Evolutionary conservation across 257 asterid genomes (phyloP), one percentile per base, ranked within the genome.

Genomic region (Solanum virginianum): DNA sequence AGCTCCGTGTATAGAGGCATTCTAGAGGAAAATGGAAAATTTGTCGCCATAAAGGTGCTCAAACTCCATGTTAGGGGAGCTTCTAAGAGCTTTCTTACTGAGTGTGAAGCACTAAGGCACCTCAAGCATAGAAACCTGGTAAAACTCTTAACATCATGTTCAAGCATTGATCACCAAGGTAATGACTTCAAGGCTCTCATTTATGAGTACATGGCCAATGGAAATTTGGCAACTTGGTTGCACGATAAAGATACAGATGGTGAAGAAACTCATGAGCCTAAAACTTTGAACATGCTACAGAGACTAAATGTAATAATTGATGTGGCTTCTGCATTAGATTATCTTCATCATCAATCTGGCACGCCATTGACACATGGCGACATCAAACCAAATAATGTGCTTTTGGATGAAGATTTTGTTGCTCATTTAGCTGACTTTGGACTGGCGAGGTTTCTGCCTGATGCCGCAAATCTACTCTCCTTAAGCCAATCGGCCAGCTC

Each of bases 371-470:
- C 87, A 72, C 90, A 88, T 13, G 41, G 88, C 15, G 89, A 88
- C 80, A 55, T 88, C 32, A 88, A 88, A 70, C 89, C 87, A 62
- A 88, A 88, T 39, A 88, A 88, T 68, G 72, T 88, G 10, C 90
- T 88, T 80, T 70, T 88, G 54, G 89, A 88, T 36, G 82, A 71
- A 29, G 86, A 86, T 12, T 81, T 86, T n/a, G 45, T 83, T 47
- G 89, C 87, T 84, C 90, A 86, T 63, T 85, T 88, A 53, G 85
- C 87, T 16, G 90, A 86, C 57, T 88, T 88, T 84, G 89, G 90
- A n/a, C 68, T 87, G n/a, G 87, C 87, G 12, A 88, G 82, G 85
- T 88, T 87, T 68, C 80, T 84, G 47, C 59, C 82, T 17, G 63
- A 49, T 14, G 82, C 63, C 11, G 45, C 63, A 77, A 45, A 77